Evolutionary conservation across 1,139 yeast genomes (phyloP).

Genomic region (Taphrina confusa): DNA sequence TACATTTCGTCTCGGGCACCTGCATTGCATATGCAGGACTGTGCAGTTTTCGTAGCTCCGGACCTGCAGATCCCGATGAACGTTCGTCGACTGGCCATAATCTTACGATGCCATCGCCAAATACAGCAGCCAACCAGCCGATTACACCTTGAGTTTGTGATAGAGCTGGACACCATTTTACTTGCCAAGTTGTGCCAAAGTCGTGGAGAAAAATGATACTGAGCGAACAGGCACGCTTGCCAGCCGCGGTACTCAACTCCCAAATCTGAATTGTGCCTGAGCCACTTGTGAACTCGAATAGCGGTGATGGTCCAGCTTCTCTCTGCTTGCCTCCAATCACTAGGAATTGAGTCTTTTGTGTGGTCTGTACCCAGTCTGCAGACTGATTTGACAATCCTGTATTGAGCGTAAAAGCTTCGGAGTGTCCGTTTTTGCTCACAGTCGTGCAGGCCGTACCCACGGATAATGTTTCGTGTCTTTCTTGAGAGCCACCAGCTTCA

Average conservation of each 20-base stretch:
- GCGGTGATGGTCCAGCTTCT: neutral
- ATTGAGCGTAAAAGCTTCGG: slow-evolving; percentile 1
- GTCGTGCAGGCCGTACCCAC: neutral
- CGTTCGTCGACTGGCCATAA: slow-evolving; percentile 12
- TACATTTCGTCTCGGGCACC: slow-evolving; percentile 18
- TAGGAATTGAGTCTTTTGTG: neutral
- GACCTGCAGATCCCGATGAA: neutral
- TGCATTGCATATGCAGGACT: slow-evolving; percentile 12
- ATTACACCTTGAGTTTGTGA: neutral
- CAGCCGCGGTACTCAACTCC: neutral
- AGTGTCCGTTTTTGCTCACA: no score
- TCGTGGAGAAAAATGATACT: slow-evolving; percentile 12
- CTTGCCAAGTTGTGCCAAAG: slow-evolving; percentile 20
- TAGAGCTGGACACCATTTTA: slow-evolving; percentile 32
- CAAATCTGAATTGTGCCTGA: slow-evolving; percentile 8
- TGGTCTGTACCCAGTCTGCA: neutral
- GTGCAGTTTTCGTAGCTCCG: neutral
- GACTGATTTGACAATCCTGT: slow-evolving; percentile 4
- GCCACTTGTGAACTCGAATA: neutral
- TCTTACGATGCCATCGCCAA: slow-evolving; percentile 24
- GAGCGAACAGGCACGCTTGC: neutral
- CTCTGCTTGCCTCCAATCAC: slow-evolving; percentile 1
- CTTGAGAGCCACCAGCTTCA: neutral
- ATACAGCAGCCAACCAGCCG: slow-evolving; percentile 28
- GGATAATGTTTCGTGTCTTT: neutral